These are phyloP conservation scores for Leccinum imitatum DNA, from an alignment of 768 basidiomycete genomes.

Conservation along the genomic window DNA sequence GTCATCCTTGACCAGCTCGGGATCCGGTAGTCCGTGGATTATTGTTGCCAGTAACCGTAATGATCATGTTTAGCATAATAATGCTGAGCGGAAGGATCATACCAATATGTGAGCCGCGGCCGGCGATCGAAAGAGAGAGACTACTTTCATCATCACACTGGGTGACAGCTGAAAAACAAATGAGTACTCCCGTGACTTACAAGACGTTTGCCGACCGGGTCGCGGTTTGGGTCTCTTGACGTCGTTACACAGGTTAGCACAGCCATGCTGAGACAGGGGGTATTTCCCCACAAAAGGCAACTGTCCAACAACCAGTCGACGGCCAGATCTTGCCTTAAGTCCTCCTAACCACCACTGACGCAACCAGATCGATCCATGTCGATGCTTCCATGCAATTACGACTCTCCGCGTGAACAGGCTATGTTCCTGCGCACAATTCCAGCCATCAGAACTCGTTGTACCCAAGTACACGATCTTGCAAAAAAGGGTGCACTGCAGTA, in stretches of 20 bases:
- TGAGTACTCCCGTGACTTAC: not conserved
- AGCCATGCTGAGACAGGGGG: constrained; percentile 4
- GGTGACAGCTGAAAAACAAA: not conserved
- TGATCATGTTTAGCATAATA: not conserved
- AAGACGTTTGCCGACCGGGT: not conserved
- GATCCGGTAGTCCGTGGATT: not conserved
- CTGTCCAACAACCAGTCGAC: no score
- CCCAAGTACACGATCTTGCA: constrained; percentile 75
- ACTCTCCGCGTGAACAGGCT: constrained; percentile 33
- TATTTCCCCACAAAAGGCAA: constrained; percentile 7
- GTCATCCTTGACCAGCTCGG: not conserved
- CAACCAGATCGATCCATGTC: constrained; percentile 5
- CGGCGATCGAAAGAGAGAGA: not conserved
- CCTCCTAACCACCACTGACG: no score
- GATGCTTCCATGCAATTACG: constrained; percentile 7
- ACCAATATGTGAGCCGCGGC: not conserved
- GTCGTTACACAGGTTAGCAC: not conserved
- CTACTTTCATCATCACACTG: not conserved
- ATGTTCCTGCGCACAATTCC: constrained; percentile 82
- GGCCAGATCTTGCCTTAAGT: not conserved
- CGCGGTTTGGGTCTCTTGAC: not conserved
- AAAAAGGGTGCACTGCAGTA: constrained; percentile 73
- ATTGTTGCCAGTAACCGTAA: not conserved
- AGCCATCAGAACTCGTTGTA: constrained; percentile 86
- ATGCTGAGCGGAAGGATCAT: not conserved